phyloP scores from a whole-genome alignment of 2,329 filamentous ascomycete species.

The Fusarium mangiferae region DNA sequence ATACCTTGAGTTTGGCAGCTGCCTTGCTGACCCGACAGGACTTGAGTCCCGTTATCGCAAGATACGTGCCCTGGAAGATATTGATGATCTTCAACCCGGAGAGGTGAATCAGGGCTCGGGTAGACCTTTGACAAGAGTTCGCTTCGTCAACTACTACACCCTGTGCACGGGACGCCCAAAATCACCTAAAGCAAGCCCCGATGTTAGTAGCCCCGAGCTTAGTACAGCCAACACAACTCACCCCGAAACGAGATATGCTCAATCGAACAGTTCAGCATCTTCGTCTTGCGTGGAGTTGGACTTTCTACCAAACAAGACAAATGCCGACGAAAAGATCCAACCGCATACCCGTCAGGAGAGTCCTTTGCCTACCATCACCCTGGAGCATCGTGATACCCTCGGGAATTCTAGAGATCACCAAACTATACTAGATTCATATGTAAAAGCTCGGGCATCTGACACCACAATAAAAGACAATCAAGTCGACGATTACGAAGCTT shows the following conservation, averaged over 20 bases:
- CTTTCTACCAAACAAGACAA: background rate
- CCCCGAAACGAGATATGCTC: background rate
- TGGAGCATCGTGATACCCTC: constrained; percentile 34
- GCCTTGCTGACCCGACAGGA: constrained; percentile 78
- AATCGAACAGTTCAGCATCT: background rate
- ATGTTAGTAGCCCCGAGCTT: constrained; percentile 9
- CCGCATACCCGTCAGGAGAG: constrained; percentile 5
- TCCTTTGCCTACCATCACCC: constrained; percentile 28
- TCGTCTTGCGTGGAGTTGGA: constrained; percentile 1
- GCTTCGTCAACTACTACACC: constrained; percentile 93
- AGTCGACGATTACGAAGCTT: background rate
- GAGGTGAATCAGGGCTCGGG: constrained; percentile 22
- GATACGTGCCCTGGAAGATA: constrained; percentile 77
- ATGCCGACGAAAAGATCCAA: constrained; percentile 2
- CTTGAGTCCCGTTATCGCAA: constrained; percentile 76
- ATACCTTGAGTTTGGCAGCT: constrained; percentile 84
- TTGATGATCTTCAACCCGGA: constrained; percentile 62
- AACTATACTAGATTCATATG: constrained; percentile 22
- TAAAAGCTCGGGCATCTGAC: background rate
- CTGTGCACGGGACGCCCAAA: constrained; percentile 80
- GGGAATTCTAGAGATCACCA: constrained; percentile 25
- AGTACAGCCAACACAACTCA: constrained; percentile 2
- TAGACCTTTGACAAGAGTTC: constrained; percentile 62
- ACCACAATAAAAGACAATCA: background rate
- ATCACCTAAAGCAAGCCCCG: constrained; percentile 37